Conservation (phyloP, 306 rosid species). For the Ziziphus jujuba region DNA sequence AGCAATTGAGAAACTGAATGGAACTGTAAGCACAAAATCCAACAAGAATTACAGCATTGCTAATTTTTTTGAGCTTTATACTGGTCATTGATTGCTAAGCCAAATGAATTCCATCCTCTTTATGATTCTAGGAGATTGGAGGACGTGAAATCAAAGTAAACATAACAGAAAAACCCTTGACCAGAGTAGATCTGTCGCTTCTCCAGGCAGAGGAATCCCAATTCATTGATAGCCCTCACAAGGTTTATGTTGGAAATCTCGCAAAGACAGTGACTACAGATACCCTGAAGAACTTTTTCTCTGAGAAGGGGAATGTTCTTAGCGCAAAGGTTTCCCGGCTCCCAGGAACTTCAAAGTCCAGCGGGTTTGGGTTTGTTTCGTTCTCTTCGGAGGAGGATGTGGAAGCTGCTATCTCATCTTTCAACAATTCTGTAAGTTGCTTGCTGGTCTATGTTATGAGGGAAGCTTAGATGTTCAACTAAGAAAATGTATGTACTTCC, state of each 20-base stretch:
- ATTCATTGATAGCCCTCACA: constrained; percentile 83
- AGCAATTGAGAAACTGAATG: constrained; percentile 77
- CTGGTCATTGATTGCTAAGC: constrained; percentile 8
- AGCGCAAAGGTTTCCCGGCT: constrained; percentile 91
- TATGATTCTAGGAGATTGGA: constrained; percentile 63
- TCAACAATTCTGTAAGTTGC: constrained; percentile 79
- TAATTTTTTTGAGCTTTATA: not conserved
- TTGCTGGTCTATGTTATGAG: constrained; percentile 15
- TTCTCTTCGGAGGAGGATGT: constrained; percentile 92
- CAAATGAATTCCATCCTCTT: constrained; percentile 22
- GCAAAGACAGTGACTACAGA: constrained; percentile 78
- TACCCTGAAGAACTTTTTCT: constrained; percentile 58
- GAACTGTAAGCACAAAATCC: constrained; percentile 57
- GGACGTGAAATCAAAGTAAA: constrained; percentile 85
- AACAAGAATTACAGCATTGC: constrained; percentile 10
- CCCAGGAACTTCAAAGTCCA: constrained; percentile 89
- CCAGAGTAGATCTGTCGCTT: constrained; percentile 37
- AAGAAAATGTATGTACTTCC: not conserved
- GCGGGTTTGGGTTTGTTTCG: constrained; percentile 78
- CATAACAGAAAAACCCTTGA: constrained; percentile 76
- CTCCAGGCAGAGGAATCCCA: constrained; percentile 69
- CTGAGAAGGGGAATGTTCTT: constrained; percentile 73
- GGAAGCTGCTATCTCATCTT: constrained; percentile 73
- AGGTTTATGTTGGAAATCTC: constrained; percentile 92
- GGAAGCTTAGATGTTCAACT: constrained; percentile 9